Evolutionary conservation across 805 yeast species (phyloP).

Genomic region (Danielia oregonensis): DNA sequence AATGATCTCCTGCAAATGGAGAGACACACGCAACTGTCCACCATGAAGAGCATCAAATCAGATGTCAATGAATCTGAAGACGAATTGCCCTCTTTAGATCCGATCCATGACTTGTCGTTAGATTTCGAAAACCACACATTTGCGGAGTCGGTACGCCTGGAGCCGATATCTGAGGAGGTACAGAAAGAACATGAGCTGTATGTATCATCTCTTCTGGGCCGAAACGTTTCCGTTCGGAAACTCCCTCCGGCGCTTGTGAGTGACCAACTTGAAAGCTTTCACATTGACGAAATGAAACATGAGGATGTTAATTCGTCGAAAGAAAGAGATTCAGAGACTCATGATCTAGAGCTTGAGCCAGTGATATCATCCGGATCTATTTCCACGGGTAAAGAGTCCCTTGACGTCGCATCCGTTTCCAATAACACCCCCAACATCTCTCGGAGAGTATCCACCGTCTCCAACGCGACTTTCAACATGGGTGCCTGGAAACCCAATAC

Average conservation of each 20-base stretch:
- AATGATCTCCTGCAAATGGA: slow-evolving; percentile 29
- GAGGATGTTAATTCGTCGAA: not conserved
- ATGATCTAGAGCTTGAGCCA: slow-evolving; percentile 14
- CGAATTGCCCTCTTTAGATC: slow-evolving; percentile 21
- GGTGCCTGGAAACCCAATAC: slow-evolving; percentile 63
- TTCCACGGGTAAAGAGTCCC: slow-evolving; percentile 25
- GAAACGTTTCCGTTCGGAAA: slow-evolving; percentile 28
- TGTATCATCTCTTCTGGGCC: slow-evolving; percentile 6
- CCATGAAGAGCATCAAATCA: not conserved
- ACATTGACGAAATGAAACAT: not conserved
- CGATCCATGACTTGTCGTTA: slow-evolving; percentile 21
- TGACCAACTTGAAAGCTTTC: no score
- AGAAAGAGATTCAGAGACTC: not conserved
- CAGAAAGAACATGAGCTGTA: slow-evolving; percentile 6
- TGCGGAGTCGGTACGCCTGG: not conserved
- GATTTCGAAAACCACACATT: slow-evolving; percentile 23
- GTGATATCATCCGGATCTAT: slow-evolving; percentile 27
- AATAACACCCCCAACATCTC: slow-evolving; percentile 10
- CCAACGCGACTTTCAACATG: slow-evolving; percentile 35
- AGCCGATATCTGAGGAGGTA: slow-evolving; percentile 3
- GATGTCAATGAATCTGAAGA: not conserved
- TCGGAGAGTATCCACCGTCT: slow-evolving; percentile 33
- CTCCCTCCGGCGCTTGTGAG: slow-evolving; percentile 29
- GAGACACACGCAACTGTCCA: not conserved
- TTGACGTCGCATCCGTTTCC: slow-evolving; percentile 9